Conservation (phyloP, 2,329 filamentous ascomycete genomes). For the Cephalotrichum gorgonifer region DNA sequence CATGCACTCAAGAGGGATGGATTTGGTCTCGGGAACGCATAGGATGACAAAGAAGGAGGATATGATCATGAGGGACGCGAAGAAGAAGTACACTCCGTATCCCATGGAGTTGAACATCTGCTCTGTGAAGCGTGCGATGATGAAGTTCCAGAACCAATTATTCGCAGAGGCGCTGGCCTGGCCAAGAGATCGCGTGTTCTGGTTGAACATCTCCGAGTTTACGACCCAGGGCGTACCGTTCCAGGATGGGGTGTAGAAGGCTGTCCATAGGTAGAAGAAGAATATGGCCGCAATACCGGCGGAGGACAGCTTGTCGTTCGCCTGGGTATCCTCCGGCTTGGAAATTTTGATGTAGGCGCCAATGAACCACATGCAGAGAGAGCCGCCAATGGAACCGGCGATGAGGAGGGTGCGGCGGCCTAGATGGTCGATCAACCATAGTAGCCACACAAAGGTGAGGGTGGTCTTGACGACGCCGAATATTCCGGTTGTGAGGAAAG, state of each 20-base stretch:
- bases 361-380: slow-evolving; percentile 22
- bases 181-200: slow-evolving; percentile 16
- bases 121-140: slow-evolving; percentile 16
- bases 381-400: slow-evolving; percentile 12
- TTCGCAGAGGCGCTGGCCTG: slow-evolving; percentile 56
- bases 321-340: slow-evolving; percentile 39
- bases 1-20: slow-evolving; percentile 3
- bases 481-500: slow-evolving; percentile 56
- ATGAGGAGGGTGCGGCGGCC: slow-evolving; percentile 26
- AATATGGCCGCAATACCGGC: slow-evolving; percentile 61
- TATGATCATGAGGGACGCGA: slow-evolving; percentile 2
- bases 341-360: slow-evolving; percentile 23
- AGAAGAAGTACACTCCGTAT: slow-evolving; percentile 4
- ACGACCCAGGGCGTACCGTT: slow-evolving; percentile 30
- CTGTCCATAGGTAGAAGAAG: slow-evolving; percentile 54
- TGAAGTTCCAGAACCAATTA: slow-evolving; percentile 60
- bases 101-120: slow-evolving; percentile 37
- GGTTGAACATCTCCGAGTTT: slow-evolving; percentile 17
- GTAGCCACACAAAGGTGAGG: slow-evolving; percentile 32
- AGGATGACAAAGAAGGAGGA: slow-evolving; percentile 2
- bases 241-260: slow-evolving; percentile 62
- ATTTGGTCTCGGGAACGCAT: slow-evolving; percentile 3
- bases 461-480: slow-evolving; percentile 68
- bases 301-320: slow-evolving; percentile 13
- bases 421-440: slow-evolving; percentile 35